phyloP scores from a whole-genome alignment of 176 grass and related monocot genomes.

The Oropetium thomaeum region DNA sequence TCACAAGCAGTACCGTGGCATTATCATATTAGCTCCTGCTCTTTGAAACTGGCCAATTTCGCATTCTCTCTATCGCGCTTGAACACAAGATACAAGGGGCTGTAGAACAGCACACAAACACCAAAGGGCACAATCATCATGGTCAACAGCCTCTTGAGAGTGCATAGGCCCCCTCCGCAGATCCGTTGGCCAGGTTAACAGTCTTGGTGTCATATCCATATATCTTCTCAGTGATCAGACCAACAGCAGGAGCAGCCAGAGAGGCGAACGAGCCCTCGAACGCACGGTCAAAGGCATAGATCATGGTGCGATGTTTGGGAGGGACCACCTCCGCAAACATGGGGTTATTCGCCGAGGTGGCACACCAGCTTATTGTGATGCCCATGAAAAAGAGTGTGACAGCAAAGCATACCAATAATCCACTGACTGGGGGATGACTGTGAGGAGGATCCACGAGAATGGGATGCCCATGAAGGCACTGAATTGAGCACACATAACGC shows the following conservation, averaged over 20 bases:
- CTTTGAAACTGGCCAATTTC: conserved; percentile 47
- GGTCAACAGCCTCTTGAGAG: conserved; percentile 63
- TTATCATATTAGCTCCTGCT: conserved; percentile 52
- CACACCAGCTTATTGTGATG: conserved; percentile 80
- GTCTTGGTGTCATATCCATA: conserved; percentile 76
- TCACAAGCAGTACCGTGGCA: not conserved
- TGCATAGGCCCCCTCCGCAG: conserved; percentile 61
- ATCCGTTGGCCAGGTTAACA: conserved; percentile 55
- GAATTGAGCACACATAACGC: conserved; percentile 91
- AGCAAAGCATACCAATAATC: conserved; percentile 55
- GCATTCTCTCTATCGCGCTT: conserved; percentile 62
- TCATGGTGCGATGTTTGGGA: conserved; percentile 74
- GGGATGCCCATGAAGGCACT: conserved; percentile 97
- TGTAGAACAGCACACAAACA: conserved; percentile 78
- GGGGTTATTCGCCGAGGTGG: conserved; percentile 75
- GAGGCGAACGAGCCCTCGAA: conserved; percentile 80
- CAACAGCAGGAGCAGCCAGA: conserved; percentile 64
- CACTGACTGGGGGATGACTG: conserved; percentile 57
- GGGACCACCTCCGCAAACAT: conserved; percentile 89
- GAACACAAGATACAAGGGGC: conserved; percentile 75
- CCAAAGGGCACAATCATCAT: conserved; percentile 94
- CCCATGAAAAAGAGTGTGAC: conserved; percentile 76
- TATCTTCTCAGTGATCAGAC: conserved; percentile 73
- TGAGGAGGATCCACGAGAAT: conserved; percentile 76
- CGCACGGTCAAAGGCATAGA: conserved; percentile 72